Evolutionary conservation across 179 eudicot species (phyloP).

Genomic region (Actinidia arguta): DNA sequence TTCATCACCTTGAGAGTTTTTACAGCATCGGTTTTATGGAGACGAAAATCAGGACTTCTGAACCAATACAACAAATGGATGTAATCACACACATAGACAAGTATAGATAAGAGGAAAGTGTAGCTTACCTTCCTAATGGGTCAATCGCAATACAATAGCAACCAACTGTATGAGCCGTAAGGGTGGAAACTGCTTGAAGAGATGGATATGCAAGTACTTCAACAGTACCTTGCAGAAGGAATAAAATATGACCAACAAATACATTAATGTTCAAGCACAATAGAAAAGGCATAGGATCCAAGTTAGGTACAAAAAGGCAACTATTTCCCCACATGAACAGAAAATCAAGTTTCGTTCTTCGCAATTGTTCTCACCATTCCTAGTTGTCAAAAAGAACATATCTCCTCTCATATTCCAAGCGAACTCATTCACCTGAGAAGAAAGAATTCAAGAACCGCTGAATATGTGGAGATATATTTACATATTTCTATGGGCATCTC

Average conservation of each 20-base stretch:
- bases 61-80: neutral
- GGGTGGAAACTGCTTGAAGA: conserved; percentile 79
- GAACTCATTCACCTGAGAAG: conserved; percentile 84
- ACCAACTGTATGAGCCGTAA: conserved; percentile 98
- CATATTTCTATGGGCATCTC: neutral
- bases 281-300: neutral
- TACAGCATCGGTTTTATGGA: conserved; percentile 2
- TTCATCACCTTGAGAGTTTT: neutral
- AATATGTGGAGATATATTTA: neutral
- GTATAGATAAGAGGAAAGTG: neutral
- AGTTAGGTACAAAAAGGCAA: conserved; percentile 1
- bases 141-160: conserved; percentile 98
- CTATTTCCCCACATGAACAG: neutral
- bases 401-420: conserved; percentile 95
- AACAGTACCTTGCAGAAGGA: conserved; percentile 75
- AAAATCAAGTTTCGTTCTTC: conserved; percentile 7
- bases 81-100: neutral
- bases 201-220: conserved; percentile 97
- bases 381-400: conserved; percentile 91
- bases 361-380: conserved; percentile 70
- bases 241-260: conserved; percentile 3
- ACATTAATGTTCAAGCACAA: neutral
- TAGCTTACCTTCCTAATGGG: conserved; percentile 81
- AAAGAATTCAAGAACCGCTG: conserved; percentile 6
- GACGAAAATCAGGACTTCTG: neutral